Evolutionary conservation across 495 filamentous ascomycete species (phyloP).

Genomic region (Neurospora tetrasperma): DNA sequence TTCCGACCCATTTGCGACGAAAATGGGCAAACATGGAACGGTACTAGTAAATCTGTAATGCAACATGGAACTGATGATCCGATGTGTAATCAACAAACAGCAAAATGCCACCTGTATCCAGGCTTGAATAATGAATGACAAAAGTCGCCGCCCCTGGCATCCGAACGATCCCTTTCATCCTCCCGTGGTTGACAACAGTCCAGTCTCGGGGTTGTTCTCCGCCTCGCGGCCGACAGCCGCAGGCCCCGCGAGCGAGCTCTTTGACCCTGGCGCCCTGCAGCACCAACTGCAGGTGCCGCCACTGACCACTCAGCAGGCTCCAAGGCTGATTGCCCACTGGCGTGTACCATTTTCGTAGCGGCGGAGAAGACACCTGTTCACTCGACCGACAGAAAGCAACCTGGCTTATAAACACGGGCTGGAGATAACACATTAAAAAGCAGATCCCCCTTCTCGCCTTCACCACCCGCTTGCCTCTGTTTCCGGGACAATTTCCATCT

Average conservation of each 20-base stretch:
- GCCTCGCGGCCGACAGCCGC: background rate
- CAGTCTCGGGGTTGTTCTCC: background rate
- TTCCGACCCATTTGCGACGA: background rate
- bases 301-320: background rate
- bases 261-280: background rate
- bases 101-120: background rate
- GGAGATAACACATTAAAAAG: slow-evolving; percentile 19
- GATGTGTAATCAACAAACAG: background rate
- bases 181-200: background rate
- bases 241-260: background rate
- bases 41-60: background rate
- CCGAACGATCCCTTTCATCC: background rate
- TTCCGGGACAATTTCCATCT: slow-evolving; percentile 5
- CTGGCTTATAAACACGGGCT: slow-evolving; percentile 13
- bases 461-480: slow-evolving; percentile 2
- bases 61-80: background rate
- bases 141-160: background rate
- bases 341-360: background rate
- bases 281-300: background rate
- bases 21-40: background rate
- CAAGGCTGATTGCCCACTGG: slow-evolving; percentile 6
- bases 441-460: slow-evolving; percentile 7
- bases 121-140: background rate
- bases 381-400: slow-evolving; percentile 9
- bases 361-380: slow-evolving; percentile 28